Evolutionary conservation across 176 grass and related monocot genomes (phyloP).

Genomic region (Ensete glaucum): DNA sequence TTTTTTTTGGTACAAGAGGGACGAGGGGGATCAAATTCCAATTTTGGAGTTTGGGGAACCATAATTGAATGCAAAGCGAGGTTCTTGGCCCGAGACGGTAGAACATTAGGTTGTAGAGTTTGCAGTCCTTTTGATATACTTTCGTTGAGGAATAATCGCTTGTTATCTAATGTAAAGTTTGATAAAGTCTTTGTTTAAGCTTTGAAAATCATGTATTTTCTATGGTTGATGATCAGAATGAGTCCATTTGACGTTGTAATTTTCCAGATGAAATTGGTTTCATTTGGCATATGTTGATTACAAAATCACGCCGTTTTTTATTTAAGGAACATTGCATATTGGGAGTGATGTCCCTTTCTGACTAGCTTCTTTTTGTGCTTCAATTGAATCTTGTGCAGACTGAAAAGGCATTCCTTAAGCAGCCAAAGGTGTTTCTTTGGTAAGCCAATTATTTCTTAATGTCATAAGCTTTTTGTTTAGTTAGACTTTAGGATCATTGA

Average conservation of each 20-base stretch:
- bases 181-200: neutral
- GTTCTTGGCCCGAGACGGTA: too few relatives aligned
- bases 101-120: neutral
- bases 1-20: too few relatives aligned
- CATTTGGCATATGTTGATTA: neutral
- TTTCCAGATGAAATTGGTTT: neutral
- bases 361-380: neutral
- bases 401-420: slow-evolving; percentile 7
- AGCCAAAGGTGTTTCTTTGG: slow-evolving; percentile 6
- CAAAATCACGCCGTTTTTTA: too few relatives aligned
- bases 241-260: neutral
- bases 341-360: neutral
- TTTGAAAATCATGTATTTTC: neutral
- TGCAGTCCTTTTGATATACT: neutral
- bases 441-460: neutral
- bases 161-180: neutral
- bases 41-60: neutral
- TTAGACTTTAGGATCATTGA: neutral
- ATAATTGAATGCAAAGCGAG: neutral
- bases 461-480: neutral
- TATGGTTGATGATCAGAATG: neutral
- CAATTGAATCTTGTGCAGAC: slow-evolving; percentile 4
- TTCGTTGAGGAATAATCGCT: neutral
- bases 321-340: neutral
- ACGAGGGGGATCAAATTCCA: neutral